Conservation (phyloP, 495 filamentous ascomycete genomes). For the Talaromyces borbonicus region DNA sequence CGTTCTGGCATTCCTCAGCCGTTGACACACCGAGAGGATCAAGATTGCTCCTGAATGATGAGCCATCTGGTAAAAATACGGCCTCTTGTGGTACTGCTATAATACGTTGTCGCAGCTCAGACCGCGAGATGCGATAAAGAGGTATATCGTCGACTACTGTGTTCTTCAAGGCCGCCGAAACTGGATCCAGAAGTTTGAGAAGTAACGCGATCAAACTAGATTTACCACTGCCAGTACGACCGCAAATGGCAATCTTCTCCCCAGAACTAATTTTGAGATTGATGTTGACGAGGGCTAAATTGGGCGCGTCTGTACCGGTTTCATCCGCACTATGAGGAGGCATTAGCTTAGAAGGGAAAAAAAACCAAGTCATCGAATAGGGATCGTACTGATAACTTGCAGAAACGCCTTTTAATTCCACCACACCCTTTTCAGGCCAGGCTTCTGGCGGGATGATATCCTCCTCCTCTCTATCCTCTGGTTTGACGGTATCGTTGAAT, state of each 20-base stretch:
- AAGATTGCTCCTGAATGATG: conserved; percentile 51
- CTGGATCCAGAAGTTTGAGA: conserved; percentile 25
- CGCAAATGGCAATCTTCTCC: conserved; percentile 48
- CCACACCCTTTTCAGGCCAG: conserved; percentile 29
- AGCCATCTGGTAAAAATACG: conserved; percentile 22
- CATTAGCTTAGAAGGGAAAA: conserved; percentile 13
- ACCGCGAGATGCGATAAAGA: conserved; percentile 26
- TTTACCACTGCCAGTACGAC: conserved; percentile 29
- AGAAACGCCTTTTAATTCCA: conserved; percentile 23
- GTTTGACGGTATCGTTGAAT: conserved; percentile 38
- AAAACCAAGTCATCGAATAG: conserved; percentile 38
- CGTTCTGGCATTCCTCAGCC: conserved; percentile 44
- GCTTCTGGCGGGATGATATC: conserved; percentile 25
- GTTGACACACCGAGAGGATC: conserved; percentile 69
- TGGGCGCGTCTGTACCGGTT: background rate
- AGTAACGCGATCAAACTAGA: conserved; percentile 6
- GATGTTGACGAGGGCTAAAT: conserved; percentile 1
- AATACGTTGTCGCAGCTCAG: conserved; percentile 20
- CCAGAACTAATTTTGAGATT: conserved; percentile 29
- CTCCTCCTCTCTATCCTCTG: conserved; percentile 38
- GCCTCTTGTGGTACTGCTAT: conserved; percentile 35
- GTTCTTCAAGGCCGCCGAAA: conserved; percentile 6
- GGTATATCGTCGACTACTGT: conserved; percentile 17
- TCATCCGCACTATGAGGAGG: conserved; percentile 18
- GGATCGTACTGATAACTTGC: conserved; percentile 29